Evolutionary conservation across 1,139 yeast genomes (phyloP).

Genomic region (Candida sanyaensis): DNA sequence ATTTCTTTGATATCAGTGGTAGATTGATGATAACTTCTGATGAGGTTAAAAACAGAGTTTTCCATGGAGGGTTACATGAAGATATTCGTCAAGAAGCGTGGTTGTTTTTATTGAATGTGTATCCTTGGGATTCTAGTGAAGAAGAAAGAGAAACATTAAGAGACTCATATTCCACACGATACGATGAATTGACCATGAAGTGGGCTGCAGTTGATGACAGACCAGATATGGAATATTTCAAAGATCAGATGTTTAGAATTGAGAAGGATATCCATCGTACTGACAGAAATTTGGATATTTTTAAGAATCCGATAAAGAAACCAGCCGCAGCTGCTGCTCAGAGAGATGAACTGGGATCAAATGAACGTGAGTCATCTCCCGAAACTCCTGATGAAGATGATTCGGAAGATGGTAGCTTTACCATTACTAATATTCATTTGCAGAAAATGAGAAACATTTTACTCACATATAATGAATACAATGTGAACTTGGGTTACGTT

Average conservation of each 20-base stretch:
- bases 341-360: conserved; percentile 19
- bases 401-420: conserved; percentile 49
- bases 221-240: conserved; percentile 72
- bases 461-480: conserved; percentile 82
- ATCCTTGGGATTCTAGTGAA: conserved; percentile 82
- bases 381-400: conserved; percentile 54
- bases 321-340: conserved; percentile 21
- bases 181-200: conserved; percentile 61
- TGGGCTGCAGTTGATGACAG: conserved; percentile 68
- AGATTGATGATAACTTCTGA: conserved; percentile 66
- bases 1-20: conserved; percentile 80
- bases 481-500: conserved; percentile 84
- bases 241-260: conserved; percentile 83
- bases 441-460: conserved; percentile 74
- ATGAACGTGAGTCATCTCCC: conserved; percentile 33
- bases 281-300: conserved; percentile 72
- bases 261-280: conserved; percentile 94
- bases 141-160: conserved; percentile 65
- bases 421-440: conserved; percentile 68
- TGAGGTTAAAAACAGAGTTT: conserved; percentile 79
- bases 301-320: conserved; percentile 39
- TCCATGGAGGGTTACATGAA: conserved; percentile 82
- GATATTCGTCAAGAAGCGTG: conserved; percentile 73
- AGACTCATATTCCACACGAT: conserved; percentile 61
- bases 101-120: conserved; percentile 81